Evolutionary conservation across 352 stramenopile species (phyloP).

Genomic region (Phytophthora niederhauseri): DNA sequence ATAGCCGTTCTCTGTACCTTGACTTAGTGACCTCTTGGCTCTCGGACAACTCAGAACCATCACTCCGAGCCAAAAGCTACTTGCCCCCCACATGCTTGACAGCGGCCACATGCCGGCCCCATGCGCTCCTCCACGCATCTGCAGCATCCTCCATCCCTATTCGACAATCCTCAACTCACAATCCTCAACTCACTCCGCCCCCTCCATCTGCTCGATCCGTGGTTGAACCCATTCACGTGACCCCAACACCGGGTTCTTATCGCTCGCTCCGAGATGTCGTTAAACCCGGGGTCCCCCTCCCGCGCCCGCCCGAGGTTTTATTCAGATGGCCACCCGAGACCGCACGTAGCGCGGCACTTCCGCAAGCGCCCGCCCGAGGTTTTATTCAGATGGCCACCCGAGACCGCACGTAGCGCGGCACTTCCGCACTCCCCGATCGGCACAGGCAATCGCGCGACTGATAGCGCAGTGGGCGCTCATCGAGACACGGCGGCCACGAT

Average conservation of each 20-base stretch:
- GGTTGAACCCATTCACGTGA: background rate
- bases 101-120: background rate
- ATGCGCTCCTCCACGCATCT: background rate
- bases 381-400: constrained; percentile 19
- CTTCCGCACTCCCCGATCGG: constrained; percentile 28
- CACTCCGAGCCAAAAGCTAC: background rate
- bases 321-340: background rate
- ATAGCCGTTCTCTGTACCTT: constrained; percentile 9
- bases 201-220: background rate
- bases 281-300: constrained; percentile 4
- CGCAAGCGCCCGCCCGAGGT: constrained; percentile 30
- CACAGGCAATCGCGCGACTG: constrained; percentile 19
- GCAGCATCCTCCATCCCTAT: background rate
- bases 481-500: constrained; percentile 17
- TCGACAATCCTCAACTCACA: background rate
- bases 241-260: constrained; percentile 12
- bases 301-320: constrained; percentile 27
- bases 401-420: background rate
- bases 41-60: constrained; percentile 20
- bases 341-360: background rate
- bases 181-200: background rate
- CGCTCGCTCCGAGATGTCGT: background rate
- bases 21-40: constrained; percentile 8
- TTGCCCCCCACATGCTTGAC: background rate
- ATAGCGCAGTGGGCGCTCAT: constrained; percentile 41